These are phyloP conservation scores for Allium sativum DNA, from an alignment of 106 monocot species.

Conservation along the genomic window DNA sequence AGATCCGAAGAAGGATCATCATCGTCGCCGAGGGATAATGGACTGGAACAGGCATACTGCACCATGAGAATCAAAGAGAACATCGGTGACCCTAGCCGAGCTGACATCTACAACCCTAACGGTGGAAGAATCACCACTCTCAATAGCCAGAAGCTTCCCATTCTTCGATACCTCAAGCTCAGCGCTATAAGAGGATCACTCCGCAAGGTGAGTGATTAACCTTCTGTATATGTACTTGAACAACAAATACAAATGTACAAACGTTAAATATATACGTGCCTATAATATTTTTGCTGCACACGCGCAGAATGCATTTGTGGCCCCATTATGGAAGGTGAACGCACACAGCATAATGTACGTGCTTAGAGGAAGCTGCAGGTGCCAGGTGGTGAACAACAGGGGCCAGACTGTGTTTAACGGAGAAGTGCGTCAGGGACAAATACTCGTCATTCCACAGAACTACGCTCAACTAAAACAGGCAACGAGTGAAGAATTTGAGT, in stretches of 20 bases:
- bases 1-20: background rate
- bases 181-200: constrained; percentile 20
- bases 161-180: constrained; percentile 26
- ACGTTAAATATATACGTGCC: background rate
- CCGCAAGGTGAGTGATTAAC: background rate
- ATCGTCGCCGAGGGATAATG: constrained; percentile 12
- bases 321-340: constrained; percentile 20
- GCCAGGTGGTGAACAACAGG: constrained; percentile 12
- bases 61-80: constrained; percentile 28
- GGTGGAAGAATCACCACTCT: constrained; percentile 27
- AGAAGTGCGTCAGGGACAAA: constrained; percentile 12
- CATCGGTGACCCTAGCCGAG: constrained; percentile 28
- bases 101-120: constrained; percentile 28
- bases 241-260: background rate
- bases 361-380: constrained; percentile 9
- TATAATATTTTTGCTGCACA: background rate
- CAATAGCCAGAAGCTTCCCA: constrained; percentile 44
- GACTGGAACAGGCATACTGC: constrained; percentile 44
- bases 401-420: constrained; percentile 13
- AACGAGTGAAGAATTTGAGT: constrained; percentile 16
- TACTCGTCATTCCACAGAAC: constrained; percentile 18
- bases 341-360: constrained; percentile 21
- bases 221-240: background rate
- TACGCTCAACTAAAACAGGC: constrained; percentile 10
- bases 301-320: background rate